Evolutionary conservation across 2,329 filamentous ascomycete genomes (phyloP).

Genomic region (Colletotrichum paranaense): DNA sequence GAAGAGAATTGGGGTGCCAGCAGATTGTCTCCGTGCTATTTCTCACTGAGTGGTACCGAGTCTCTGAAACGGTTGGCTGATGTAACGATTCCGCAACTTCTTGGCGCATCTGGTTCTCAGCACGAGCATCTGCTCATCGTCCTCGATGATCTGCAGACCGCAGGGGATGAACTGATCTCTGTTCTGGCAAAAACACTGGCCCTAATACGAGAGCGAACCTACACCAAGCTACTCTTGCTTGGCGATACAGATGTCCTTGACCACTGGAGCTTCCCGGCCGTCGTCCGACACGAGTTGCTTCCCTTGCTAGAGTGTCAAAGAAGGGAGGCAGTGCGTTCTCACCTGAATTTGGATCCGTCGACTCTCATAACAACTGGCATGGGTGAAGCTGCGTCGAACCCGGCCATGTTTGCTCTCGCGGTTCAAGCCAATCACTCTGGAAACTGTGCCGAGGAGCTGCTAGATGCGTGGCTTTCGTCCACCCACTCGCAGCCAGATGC

Average conservation of each 20-base stretch:
- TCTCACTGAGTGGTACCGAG: neutral
- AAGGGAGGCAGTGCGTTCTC: neutral
- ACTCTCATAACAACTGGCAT: neutral
- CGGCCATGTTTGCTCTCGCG: slow-evolving; percentile 12
- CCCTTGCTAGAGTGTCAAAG: neutral
- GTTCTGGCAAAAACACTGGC: neutral
- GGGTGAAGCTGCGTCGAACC: neutral
- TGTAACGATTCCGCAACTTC: neutral
- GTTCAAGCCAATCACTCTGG: neutral
- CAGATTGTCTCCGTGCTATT: neutral
- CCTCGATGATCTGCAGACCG: neutral
- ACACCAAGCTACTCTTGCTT: neutral
- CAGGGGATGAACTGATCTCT: neutral
- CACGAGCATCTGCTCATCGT: neutral
- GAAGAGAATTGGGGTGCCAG: neutral
- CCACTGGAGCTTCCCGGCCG: neutral
- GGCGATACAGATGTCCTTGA: neutral
- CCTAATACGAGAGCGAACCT: neutral
- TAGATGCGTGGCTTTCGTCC: slow-evolving; percentile 1
- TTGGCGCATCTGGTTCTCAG: neutral
- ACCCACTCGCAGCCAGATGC: neutral
- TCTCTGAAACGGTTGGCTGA: neutral
- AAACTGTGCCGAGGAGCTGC: neutral
- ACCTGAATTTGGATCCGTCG: neutral
- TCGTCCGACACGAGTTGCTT: neutral